phyloP scores from a whole-genome alignment of 768 basidiomycete species.

The Holtermanniella nyarrowii region DNA sequence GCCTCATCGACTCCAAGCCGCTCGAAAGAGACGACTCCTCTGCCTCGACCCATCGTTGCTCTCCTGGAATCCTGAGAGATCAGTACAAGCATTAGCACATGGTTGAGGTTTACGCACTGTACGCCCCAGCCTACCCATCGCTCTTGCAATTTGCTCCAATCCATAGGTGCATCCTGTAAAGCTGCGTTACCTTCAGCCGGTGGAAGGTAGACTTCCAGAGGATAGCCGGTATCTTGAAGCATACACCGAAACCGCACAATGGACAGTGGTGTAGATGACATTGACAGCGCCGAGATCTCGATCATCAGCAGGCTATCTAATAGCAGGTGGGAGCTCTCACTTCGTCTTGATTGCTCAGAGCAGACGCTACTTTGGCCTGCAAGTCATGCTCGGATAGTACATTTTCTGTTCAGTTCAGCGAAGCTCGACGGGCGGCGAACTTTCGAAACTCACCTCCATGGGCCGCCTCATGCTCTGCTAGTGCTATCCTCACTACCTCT shows the following conservation, averaged over 20 bases:
- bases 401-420: background rate
- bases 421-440: background rate
- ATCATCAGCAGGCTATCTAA: background rate
- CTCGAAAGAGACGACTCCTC: background rate
- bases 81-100: too few relatives aligned
- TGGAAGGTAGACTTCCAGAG: slow-evolving; percentile 36
- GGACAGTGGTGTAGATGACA: slow-evolving; percentile 12
- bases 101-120: slow-evolving; percentile 17
- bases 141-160: slow-evolving; percentile 31
- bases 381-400: too few relatives aligned
- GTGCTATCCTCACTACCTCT: slow-evolving; percentile 13
- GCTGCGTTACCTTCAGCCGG: background rate
- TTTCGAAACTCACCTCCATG: background rate
- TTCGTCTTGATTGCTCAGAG: background rate
- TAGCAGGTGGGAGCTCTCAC: slow-evolving; percentile 2
- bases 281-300: slow-evolving; percentile 9
- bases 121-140: slow-evolving; percentile 39
- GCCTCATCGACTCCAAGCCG: background rate
- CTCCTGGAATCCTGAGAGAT: slow-evolving; percentile 31
- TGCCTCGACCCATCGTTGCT: slow-evolving; percentile 19
- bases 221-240: slow-evolving; percentile 40
- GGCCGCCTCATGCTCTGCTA: slow-evolving; percentile 17
- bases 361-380: background rate
- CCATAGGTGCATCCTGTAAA: slow-evolving; percentile 1
- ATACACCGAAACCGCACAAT: slow-evolving; percentile 33